A percentile compares a stretch with the other conserved stretches of the same genome.
These are phyloP conservation scores for Margaritispora aquatica DNA, from an alignment of 495 filamentous ascomycete genomes.

Conservation along the genomic window DNA sequence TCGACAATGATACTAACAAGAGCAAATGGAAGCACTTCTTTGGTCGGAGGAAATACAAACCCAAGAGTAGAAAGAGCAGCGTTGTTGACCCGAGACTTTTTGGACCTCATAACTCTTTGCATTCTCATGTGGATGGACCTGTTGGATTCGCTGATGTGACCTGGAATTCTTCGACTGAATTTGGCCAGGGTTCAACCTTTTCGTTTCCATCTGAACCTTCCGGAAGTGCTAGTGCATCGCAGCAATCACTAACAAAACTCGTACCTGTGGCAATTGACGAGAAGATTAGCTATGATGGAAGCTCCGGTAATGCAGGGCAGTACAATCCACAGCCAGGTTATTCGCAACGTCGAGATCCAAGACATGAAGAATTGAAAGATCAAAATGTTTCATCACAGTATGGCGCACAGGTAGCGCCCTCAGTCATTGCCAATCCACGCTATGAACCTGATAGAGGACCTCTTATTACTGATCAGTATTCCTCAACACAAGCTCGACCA, in stretches of 20 bases:
- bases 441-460: neutral
- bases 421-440: neutral
- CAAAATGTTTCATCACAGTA: neutral
- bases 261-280: conserved; percentile 56
- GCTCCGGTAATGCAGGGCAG: conserved; percentile 35
- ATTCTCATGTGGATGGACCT: conserved; percentile 40
- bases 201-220: neutral
- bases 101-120: conserved; percentile 47
- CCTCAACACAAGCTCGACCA: neutral
- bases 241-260: conserved; percentile 29
- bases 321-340: neutral
- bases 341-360: neutral
- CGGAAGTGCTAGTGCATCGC: conserved; percentile 29
- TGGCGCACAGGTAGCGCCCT: neutral
- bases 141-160: conserved; percentile 39
- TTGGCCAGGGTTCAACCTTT: conserved; percentile 13
- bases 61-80: conserved; percentile 28
- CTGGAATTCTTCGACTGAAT: conserved; percentile 19
- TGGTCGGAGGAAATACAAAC: conserved; percentile 17
- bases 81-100: conserved; percentile 47
- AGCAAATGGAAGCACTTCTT: conserved; percentile 17
- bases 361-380: neutral
- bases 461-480: neutral
- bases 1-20: conserved; percentile 35
- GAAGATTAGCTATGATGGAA: conserved; percentile 49